A percentile compares a stretch with the other conserved stretches of the same genome.
Conservation (phyloP, 495 filamentous ascomycete genomes). For the Penicillium antarcticum region DNA sequence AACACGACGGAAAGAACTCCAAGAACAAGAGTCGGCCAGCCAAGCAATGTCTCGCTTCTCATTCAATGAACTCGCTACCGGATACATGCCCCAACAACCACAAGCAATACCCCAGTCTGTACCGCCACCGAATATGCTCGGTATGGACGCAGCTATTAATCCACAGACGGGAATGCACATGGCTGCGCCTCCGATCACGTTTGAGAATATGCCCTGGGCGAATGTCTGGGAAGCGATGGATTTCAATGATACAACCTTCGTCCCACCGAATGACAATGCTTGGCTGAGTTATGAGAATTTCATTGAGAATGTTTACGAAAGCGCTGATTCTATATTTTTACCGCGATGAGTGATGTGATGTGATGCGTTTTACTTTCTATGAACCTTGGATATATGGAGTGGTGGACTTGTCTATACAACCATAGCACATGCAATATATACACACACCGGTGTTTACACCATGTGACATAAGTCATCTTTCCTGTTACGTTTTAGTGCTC, state of each 20-base stretch:
- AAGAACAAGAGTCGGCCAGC: not conserved
- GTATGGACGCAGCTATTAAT: not conserved
- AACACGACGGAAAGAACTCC: constrained; percentile 18
- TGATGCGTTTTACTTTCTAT: too few relatives aligned
- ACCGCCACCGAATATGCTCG: not conserved
- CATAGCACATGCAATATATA: too few relatives aligned
- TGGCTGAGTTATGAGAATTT: constrained; percentile 36
- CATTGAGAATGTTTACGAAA: constrained; percentile 31
- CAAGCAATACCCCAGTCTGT: not conserved
- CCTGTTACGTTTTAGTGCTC: constrained; percentile 33
- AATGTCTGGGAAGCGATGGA: constrained; percentile 35
- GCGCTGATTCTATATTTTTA: constrained; percentile 19
- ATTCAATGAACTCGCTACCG: not conserved
- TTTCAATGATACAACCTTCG: constrained; percentile 4
- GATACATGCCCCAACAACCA: not conserved
- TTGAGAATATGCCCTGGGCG: constrained; percentile 20
- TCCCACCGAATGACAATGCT: constrained; percentile 15
- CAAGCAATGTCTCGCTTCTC: not conserved
- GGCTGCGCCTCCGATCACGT: not conserved
- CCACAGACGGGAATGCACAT: not conserved
- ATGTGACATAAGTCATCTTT: not conserved
- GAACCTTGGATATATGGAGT: too few relatives aligned
- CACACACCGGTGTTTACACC: too few relatives aligned
- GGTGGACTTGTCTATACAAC: too few relatives aligned
- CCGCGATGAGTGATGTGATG: constrained; percentile 2